Evolutionary conservation across 441 rosid genomes (phyloP), one percentile per base, ranked within the genome.

Genomic region (Cnidoscolus chayamansa): DNA sequence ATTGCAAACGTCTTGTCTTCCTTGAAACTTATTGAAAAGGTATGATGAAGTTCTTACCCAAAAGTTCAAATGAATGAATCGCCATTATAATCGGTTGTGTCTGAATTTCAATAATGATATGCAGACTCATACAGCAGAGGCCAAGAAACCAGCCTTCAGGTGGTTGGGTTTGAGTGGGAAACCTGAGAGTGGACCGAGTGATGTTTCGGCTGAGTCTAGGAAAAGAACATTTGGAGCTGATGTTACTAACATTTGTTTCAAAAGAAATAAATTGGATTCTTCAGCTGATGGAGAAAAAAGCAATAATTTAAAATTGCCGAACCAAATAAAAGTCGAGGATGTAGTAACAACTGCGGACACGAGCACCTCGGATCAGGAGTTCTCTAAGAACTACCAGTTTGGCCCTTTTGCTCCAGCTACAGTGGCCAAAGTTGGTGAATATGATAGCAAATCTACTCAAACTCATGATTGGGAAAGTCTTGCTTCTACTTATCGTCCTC

Each of bases 81-180:
- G 25, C 13, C n/a, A 19, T 50, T 4, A 4, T 16, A 30, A 59
- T 50, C n/a, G 6, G 31, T 78, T 61, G 65, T 62, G 59, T 54
- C 55, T 64, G 54, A 74, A 16, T 4, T 51, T 62, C 48, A 11
- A 17, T 61, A 56, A 61, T 67, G 51, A 35, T 63, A 45, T 82
- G 80, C 94, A 95, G 99, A 92, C 96, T 58, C 99, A 90, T 78
- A 84, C 88, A 2, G 15, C 83, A 71, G 93, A 92, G 63, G 73
- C 86, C 57, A 80, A 97, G 80, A 95, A 92, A 79, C 97, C 97
- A 74, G 97, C 98, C 50, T 92, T 94, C 79, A 90, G 90, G 78
- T 92, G 98, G 98, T 73, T 92, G 75, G 96, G 98, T 56, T 75
- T 81, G 51, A 78, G 71, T 59, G 85, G 83, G 40, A 87, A 84